Conservation (phyloP, 768 basidiomycete species). For the Chiua virens region DNA sequence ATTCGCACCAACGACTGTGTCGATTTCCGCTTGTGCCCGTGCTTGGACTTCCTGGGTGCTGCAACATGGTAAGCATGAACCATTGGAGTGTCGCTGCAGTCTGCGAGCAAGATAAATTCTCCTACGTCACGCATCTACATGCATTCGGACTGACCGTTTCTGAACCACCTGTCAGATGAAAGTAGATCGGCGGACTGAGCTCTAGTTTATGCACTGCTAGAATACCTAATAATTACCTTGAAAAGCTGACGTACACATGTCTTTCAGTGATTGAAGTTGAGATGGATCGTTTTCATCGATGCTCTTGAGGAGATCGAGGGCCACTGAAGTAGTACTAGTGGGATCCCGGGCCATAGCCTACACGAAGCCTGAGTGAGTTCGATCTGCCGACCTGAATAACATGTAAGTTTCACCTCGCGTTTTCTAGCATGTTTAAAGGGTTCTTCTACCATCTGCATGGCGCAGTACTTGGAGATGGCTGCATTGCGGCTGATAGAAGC, state of each 20-base stretch:
- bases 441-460: constrained; percentile 11
- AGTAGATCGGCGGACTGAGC: too few relatives aligned
- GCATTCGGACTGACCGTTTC: too few relatives aligned
- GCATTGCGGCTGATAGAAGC: too few relatives aligned
- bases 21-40: constrained; percentile 2
- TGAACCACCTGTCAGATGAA: too few relatives aligned
- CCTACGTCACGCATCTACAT: too few relatives aligned
- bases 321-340: constrained; percentile 8
- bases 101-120: neutral
- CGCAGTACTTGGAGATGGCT: constrained; percentile 2
- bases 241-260: too few relatives aligned
- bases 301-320: constrained; percentile 4
- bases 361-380: neutral
- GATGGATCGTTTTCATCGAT: constrained; percentile 4
- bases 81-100: too few relatives aligned
- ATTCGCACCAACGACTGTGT: too few relatives aligned
- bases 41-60: constrained; percentile 19
- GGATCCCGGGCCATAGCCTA: constrained; percentile 15
- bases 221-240: too few relatives aligned
- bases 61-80: constrained; percentile 18
- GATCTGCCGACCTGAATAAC: neutral
- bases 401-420: constrained; percentile 10
- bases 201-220: too few relatives aligned
- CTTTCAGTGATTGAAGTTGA: neutral
- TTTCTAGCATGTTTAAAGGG: constrained; percentile 15